Conservation (phyloP, 192 early-diverging fungal genomes). For the Entomortierella lignicola region DNA sequence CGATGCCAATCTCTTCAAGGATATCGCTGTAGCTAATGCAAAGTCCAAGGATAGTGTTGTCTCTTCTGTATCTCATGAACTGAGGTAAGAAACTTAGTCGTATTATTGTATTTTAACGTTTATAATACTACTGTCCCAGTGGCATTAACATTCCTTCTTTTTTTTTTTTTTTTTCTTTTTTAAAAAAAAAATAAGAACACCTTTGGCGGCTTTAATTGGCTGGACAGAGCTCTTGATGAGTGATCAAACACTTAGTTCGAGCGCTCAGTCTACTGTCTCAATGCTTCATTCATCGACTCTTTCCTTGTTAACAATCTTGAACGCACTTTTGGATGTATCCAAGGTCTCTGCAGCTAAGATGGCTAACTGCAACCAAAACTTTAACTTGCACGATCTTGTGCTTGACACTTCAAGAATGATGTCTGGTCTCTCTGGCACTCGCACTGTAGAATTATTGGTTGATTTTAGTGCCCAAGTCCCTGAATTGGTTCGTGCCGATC, state of each 20-base stretch:
- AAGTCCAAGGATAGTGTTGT: slow-evolving; percentile 53
- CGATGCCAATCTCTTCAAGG: slow-evolving; percentile 49
- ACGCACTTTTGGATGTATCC: slow-evolving; percentile 49
- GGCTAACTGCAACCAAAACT: slow-evolving; percentile 51
- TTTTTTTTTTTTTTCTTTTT: not conserved
- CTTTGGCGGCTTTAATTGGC: slow-evolving; percentile 48
- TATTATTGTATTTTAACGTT: too few relatives aligned
- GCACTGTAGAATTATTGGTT: slow-evolving; percentile 47
- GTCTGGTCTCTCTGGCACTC: slow-evolving; percentile 52
- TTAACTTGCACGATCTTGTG: slow-evolving; percentile 52
- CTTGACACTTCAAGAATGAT: slow-evolving; percentile 51
- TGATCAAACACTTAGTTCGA: slow-evolving; percentile 41
- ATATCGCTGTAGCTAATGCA: slow-evolving; percentile 51
- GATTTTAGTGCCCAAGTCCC: slow-evolving; percentile 52
- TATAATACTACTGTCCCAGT: too few relatives aligned
- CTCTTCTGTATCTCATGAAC: slow-evolving; percentile 50
- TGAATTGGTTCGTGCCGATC: slow-evolving; percentile 48
- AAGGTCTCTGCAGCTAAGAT: slow-evolving; percentile 54
- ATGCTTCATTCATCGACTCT: slow-evolving; percentile 51
- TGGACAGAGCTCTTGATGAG: slow-evolving; percentile 53
- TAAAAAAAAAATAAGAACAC: slow-evolving; percentile 17
- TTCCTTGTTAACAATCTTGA: slow-evolving; percentile 44
- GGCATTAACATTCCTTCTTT: not conserved
- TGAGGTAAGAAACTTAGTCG: slow-evolving; percentile 21
- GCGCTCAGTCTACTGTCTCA: slow-evolving; percentile 48